Percentiles rank a stretch among this genome's conserved stretches.
These are phyloP conservation scores for Moricandia arvensis DNA, from an alignment of 345 rosid species.

Conservation along the genomic window DNA sequence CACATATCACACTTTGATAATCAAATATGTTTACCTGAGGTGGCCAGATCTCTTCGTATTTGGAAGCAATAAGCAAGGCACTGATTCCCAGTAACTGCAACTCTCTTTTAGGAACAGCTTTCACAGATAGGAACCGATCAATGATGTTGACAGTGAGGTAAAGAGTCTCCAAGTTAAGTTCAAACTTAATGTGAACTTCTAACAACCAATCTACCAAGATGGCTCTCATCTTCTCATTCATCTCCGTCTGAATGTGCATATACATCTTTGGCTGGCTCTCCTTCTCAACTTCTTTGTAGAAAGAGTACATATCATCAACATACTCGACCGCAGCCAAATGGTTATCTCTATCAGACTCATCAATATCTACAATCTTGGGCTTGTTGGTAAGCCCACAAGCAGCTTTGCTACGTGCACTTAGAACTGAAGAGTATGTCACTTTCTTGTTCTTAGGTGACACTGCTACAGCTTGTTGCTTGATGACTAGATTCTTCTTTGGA, in stretches of 20 bases:
- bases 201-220: slow-evolving; percentile 85
- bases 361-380: slow-evolving; percentile 54
- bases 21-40: slow-evolving; percentile 49
- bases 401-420: slow-evolving; percentile 88
- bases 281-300: slow-evolving; percentile 65
- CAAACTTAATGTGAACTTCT: slow-evolving; percentile 82
- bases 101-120: slow-evolving; percentile 62
- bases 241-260: slow-evolving; percentile 68
- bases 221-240: slow-evolving; percentile 81
- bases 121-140: slow-evolving; percentile 70
- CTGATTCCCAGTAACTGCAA: slow-evolving; percentile 82
- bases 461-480: slow-evolving; percentile 21
- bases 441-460: slow-evolving; percentile 48
- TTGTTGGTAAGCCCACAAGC: slow-evolving; percentile 61
- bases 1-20: background rate
- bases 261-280: slow-evolving; percentile 59
- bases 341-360: slow-evolving; percentile 58
- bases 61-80: slow-evolving; percentile 86
- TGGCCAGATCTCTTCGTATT: slow-evolving; percentile 97
- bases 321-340: slow-evolving; percentile 83
- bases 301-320: slow-evolving; percentile 83
- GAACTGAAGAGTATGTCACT: slow-evolving; percentile 60
- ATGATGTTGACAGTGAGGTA: slow-evolving; percentile 73
- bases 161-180: slow-evolving; percentile 82
- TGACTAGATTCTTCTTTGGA: slow-evolving; percentile 24